Base-by-base conservation (phyloP, 805 yeast genomes). In the Isabelozyma pseudorhagii region DNA sequence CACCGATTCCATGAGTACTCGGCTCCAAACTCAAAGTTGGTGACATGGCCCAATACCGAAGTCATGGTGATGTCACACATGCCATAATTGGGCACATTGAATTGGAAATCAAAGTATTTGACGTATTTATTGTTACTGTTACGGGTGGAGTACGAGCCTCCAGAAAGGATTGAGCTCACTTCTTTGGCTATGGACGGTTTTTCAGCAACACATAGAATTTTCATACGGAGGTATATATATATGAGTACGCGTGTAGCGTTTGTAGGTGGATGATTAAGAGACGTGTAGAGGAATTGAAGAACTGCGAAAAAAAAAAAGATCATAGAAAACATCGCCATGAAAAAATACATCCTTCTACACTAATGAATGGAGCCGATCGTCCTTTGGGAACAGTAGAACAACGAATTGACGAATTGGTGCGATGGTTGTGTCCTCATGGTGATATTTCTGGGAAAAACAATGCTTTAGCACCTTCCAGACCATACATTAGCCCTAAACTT, bases 131-230 rank as follows among this genome's bases (percentile, higher is more conserved):
- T 79, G 1, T 67, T 61, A 2, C 89, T 74, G 46, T 75, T 68
- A 34, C 87, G 70, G 14, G 77, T 60, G 4, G 64, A 60, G 13
- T 74, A 68, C 4, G 77, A 61, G 0, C 96, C 96, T 6, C 96
- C 96, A 14, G 94, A 84, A 2, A 94, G 77, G 1, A 85, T 84
- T 38, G 68, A 64, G 0, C 96, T 79, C 10, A 94, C 91, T 10
- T 89, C 86, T 63, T 85, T 89, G 3, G 97, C 96, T 45, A 94
- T 94, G 1, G 97, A 89, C 49, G 96, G 96, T 69, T 94, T 94
- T 71, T 94, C 99, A 2, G 99, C 99, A 49, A 94, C 97, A 69
- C 97, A 93, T 44, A 94, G 80, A 4, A 94, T 81, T 56, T 73
- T 84, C 94, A 89, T 87, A 13, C n/a, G n/a, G n/a, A 13, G 5